A percentile compares a stretch with the other conserved stretches of the same genome.
phyloP scores from a whole-genome alignment of 2,329 filamentous ascomycete species.

The Neonectria faginata region DNA sequence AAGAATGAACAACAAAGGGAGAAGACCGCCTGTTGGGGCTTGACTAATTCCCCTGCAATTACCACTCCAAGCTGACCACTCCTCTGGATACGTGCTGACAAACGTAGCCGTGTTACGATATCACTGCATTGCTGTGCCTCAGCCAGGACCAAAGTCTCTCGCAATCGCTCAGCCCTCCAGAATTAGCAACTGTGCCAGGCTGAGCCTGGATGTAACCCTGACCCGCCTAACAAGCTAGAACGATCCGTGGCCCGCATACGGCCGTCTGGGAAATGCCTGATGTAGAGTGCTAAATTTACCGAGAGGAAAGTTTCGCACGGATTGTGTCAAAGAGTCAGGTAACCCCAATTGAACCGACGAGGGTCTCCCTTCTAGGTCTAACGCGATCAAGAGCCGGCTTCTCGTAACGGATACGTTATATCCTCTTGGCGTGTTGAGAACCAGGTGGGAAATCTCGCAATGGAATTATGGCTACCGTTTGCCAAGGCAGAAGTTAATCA shows the following conservation, averaged over 20 bases:
- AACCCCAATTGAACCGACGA: constrained; percentile 7
- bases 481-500: neutral
- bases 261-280: constrained; percentile 22
- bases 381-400: neutral
- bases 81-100: constrained; percentile 14
- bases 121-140: constrained; percentile 24
- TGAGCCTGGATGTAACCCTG: constrained; percentile 13
- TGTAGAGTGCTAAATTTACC: constrained; percentile 9
- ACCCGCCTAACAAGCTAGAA: constrained; percentile 19
- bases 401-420: neutral
- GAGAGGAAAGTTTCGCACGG: constrained; percentile 7
- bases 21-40: neutral
- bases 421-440: neutral
- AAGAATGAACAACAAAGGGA: neutral
- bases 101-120: constrained; percentile 14
- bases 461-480: neutral
- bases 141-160: constrained; percentile 2
- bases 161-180: constrained; percentile 18
- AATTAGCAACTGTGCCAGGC: constrained; percentile 11
- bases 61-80: constrained; percentile 3
- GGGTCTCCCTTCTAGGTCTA: neutral
- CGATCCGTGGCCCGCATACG: constrained; percentile 14
- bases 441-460: neutral
- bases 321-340: constrained; percentile 2
- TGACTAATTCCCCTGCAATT: constrained; percentile 8